Percentiles rank a stretch among this genome's conserved stretches.
These are phyloP conservation scores for Onygenales sp. DNA, from an alignment of 2,329 filamentous ascomycete species.

Conservation along the genomic window DNA sequence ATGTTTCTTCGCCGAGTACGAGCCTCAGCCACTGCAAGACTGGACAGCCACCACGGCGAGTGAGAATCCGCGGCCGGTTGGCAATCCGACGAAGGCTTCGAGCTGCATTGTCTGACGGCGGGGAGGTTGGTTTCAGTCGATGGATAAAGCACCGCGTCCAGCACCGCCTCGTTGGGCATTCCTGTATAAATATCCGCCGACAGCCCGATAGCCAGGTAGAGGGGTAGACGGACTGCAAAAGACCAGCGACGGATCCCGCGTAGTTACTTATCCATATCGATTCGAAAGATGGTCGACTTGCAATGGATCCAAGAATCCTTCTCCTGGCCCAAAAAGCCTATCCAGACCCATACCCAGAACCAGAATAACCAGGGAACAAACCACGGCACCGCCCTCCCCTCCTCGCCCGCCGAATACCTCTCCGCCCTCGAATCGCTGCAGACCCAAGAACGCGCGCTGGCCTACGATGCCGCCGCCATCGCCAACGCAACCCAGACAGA, in stretches of 20 bases:
- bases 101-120: neutral
- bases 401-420: neutral
- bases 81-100: neutral
- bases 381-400: neutral
- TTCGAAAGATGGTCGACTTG: neutral
- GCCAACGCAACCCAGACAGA: neutral
- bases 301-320: slow-evolving; percentile 1
- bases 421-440: neutral
- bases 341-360: neutral
- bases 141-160: neutral
- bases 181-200: too few species aligned
- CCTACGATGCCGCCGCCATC: neutral
- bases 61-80: neutral
- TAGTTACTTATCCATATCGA: too few species aligned
- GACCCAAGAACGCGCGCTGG: neutral
- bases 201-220: too few species aligned
- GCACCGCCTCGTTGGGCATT: slow-evolving; percentile 1
- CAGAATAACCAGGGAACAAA: neutral
- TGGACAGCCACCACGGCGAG: neutral
- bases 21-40: neutral
- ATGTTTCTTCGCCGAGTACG: too few species aligned
- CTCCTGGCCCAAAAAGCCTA: neutral
- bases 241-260: too few species aligned
- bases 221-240: too few species aligned
- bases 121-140: neutral